These are phyloP conservation scores for Xerocomus minutiporus DNA, from an alignment of 1,284 basidiomycete species.

Conservation along the genomic window DNA sequence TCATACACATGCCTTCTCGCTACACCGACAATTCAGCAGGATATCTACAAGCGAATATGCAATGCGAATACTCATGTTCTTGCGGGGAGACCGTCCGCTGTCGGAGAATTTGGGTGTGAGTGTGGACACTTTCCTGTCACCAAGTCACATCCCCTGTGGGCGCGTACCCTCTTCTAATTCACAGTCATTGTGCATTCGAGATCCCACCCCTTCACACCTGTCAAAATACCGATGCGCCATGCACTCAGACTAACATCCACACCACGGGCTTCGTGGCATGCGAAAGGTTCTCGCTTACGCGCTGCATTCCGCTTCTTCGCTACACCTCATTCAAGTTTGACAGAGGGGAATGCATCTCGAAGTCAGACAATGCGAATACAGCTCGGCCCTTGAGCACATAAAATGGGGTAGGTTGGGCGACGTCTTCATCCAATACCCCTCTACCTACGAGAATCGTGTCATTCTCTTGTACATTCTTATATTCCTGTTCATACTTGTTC, in stretches of 20 bases:
- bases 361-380: neutral
- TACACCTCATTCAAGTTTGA: neutral
- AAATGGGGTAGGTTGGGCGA: neutral
- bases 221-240: neutral
- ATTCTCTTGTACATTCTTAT: constrained; percentile 5
- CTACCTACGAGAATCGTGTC: constrained; percentile 5
- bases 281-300: neutral
- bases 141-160: neutral
- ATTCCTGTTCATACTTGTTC: neutral
- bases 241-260: neutral
- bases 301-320: neutral
- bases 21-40: neutral
- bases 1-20: neutral
- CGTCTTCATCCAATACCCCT: neutral
- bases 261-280: neutral
- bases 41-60: neutral
- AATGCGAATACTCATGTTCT: neutral
- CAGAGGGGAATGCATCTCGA: neutral
- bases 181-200: neutral
- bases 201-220: neutral
- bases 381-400: constrained; percentile 1
- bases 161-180: neutral
- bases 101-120: neutral
- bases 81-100: neutral
- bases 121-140: neutral